Percentiles rank a stretch among this genome's conserved stretches.
These are phyloP conservation scores for Lagerstroemia speciosa DNA, from an alignment of 345 rosid species.

Conservation along the genomic window DNA sequence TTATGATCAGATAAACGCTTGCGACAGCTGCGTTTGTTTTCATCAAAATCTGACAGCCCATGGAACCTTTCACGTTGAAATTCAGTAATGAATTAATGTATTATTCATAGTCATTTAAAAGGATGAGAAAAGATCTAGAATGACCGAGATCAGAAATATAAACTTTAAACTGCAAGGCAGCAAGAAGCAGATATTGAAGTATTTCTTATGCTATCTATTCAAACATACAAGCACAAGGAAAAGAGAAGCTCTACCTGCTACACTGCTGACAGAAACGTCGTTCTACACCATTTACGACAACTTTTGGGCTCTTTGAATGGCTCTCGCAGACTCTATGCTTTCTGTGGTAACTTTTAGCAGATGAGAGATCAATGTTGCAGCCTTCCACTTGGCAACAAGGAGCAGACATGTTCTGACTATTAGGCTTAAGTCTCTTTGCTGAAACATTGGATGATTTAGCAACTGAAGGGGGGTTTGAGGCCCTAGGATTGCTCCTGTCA, in stretches of 20 bases:
- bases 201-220: neutral
- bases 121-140: neutral
- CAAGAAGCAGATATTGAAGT: neutral
- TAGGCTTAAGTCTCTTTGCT: slow-evolving; percentile 56
- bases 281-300: slow-evolving; percentile 63
- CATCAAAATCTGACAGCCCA: slow-evolving; percentile 77
- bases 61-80: slow-evolving; percentile 57
- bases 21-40: slow-evolving; percentile 88
- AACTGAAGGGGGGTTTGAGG: slow-evolving; percentile 26
- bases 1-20: slow-evolving; percentile 87
- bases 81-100: neutral
- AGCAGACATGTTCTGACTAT: slow-evolving; percentile 31
- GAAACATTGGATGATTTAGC: slow-evolving; percentile 36
- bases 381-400: slow-evolving; percentile 74
- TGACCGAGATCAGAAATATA: neutral
- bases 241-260: slow-evolving; percentile 53
- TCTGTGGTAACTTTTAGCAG: slow-evolving; percentile 78
- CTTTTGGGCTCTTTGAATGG: slow-evolving; percentile 76
- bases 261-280: slow-evolving; percentile 97
- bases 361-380: slow-evolving; percentile 71
- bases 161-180: neutral
- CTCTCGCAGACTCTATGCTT: slow-evolving; percentile 77
- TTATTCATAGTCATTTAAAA: neutral
- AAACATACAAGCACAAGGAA: neutral
- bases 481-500: slow-evolving; percentile 39